Conservation (phyloP, 2,329 filamentous ascomycete genomes). For the Periconia macrospinosa region DNA sequence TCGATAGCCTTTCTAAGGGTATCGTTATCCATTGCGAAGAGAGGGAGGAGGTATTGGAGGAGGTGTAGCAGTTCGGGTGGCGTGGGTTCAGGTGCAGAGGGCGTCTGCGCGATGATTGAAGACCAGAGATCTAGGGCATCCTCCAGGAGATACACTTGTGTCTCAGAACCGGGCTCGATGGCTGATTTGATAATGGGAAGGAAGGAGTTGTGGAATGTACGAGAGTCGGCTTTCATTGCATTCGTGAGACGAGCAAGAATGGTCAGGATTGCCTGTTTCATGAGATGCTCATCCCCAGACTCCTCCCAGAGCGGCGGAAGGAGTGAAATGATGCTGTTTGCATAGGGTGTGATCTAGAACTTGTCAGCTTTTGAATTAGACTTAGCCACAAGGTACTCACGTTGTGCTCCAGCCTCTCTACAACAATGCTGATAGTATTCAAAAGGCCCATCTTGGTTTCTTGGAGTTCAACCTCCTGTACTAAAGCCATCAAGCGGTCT, state of each 20-base stretch:
- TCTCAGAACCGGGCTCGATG: slow-evolving; percentile 69
- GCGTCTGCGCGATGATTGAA: slow-evolving; percentile 68
- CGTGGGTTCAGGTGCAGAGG: slow-evolving; percentile 44
- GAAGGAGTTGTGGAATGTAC: slow-evolving; percentile 77
- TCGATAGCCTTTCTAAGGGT: slow-evolving; percentile 52
- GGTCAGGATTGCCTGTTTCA: slow-evolving; percentile 90
- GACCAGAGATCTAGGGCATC: slow-evolving; percentile 91
- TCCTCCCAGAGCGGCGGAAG: slow-evolving; percentile 83
- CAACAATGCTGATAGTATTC: slow-evolving; percentile 79
- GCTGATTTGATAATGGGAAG: slow-evolving; percentile 81
- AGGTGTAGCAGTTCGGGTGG: slow-evolving; percentile 48
- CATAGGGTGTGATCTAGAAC: slow-evolving; percentile 60
- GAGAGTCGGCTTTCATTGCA: slow-evolving; percentile 77
- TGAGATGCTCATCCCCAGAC: slow-evolving; percentile 82
- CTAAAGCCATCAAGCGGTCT: slow-evolving; percentile 72
- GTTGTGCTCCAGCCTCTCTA: slow-evolving; percentile 77
- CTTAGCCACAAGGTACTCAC: slow-evolving; percentile 42
- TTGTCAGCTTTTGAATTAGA: slow-evolving; percentile 8
- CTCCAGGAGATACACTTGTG: slow-evolving; percentile 76
- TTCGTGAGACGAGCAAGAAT: slow-evolving; percentile 84
- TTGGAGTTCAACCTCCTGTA: slow-evolving; percentile 75
- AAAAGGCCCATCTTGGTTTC: slow-evolving; percentile 91
- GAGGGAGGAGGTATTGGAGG: slow-evolving; percentile 48
- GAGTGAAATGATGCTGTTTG: slow-evolving; percentile 78
- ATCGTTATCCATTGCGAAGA: slow-evolving; percentile 54